phyloP scores from a whole-genome alignment of 2,329 filamentous ascomycete species.

The Xylariaceae sp. region DNA sequence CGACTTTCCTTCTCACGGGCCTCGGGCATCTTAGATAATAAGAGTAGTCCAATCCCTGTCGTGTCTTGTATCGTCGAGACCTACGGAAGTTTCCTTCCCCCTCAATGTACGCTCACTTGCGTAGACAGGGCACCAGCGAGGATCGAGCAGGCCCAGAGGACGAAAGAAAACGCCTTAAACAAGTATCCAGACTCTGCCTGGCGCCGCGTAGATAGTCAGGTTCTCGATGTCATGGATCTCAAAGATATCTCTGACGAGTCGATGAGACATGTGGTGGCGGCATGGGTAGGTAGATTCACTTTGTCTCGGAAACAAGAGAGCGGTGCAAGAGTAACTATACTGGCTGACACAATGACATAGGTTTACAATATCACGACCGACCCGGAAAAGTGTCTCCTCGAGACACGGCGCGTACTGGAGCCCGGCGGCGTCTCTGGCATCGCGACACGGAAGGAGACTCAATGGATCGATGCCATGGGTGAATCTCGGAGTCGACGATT shows the following conservation, averaged over 20 bases:
- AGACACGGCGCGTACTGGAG: constrained; percentile 1
- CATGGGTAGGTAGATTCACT: constrained; percentile 1
- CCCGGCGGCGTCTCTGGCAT: not conserved
- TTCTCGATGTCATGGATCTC: constrained; percentile 7
- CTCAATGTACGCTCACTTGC: not conserved
- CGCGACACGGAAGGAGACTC: not conserved
- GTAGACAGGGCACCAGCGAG: constrained; percentile 1
- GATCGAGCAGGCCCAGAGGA: constrained; percentile 6
- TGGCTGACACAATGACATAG: too few species aligned
- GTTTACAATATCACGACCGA: constrained; percentile 1
- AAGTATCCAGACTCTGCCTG: not conserved
- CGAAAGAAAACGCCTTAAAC: not conserved
- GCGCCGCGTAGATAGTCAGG: not conserved
- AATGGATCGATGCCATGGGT: too few species aligned
- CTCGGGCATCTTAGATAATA: constrained; percentile 1
- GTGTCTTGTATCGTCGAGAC: constrained; percentile 1
- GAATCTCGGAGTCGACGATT: too few species aligned
- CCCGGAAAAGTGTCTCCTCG: not conserved
- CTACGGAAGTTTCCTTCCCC: not conserved
- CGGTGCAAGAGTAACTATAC: not conserved
- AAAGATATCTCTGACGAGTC: constrained; percentile 3
- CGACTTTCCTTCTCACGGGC: not conserved
- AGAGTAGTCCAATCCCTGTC: constrained; percentile 1
- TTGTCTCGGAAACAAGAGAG: too few species aligned
- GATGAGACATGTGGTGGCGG: constrained; percentile 2